Evolutionary conservation across 1,284 basidiomycete genomes (phyloP), one percentile per base, ranked within the genome.

Genomic region (Ustilago cynodontis): DNA sequence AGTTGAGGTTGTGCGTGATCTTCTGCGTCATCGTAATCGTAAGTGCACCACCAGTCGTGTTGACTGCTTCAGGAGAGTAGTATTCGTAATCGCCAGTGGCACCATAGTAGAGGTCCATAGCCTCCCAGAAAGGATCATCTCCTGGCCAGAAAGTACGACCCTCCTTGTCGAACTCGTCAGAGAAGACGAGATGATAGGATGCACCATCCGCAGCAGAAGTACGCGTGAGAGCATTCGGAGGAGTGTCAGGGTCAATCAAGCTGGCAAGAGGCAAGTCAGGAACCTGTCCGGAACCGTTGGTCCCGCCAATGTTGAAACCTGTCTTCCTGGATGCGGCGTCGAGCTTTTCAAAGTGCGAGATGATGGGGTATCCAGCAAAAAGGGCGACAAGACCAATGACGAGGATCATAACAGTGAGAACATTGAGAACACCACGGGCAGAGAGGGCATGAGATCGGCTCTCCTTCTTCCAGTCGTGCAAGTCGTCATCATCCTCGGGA

Each of bases 241-340:
- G 81, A 1, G 82, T 83, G 37, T 83, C 82, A 1, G 31, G 28
- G 43, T 82, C 80, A 50, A 82, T 65, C 11, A 82, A 63, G 20
- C 55, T 69, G 51, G 65, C 68, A 20, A 74, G 64, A 1, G 78
- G 79, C 28, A 80, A 57, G n/a, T 71, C 70, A 8, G 82, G 81
- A n/a, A 81, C 71, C 65, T 83, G 82, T 16, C 81, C 81, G 3
- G 77, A 79, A 24, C 81, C 80, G 58, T 82, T 82, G 39, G 79
- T 89, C 76, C 93, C 93, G 29, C 93, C 93, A 20, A 93, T 81
- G 80, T 93, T 93, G 68, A 62, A 80, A 33, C 73, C 77, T 18
- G 57, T 65, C 26, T 66, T 70, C 20, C 22, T 70, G 57, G 37
- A 63, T 2, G 57, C 41, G 6, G 37, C 16, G 37, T 45, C 58